Percentiles rank a stretch among this genome's conserved stretches.
Conservation (phyloP, 768 basidiomycete genomes). For the Termitomyces sp. region DNA sequence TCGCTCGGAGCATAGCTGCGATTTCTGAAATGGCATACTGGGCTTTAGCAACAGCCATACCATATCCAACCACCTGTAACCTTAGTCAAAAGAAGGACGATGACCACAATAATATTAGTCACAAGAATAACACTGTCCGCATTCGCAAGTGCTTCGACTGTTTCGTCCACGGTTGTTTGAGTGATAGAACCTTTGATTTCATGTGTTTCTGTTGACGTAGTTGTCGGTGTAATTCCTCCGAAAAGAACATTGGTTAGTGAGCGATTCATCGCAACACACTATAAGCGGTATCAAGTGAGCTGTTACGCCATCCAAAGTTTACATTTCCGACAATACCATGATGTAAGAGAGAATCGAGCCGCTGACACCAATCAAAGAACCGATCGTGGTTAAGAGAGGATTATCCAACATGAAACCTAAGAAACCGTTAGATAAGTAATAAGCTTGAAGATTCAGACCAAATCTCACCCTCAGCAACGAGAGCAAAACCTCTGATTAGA, state of each 20-base stretch:
- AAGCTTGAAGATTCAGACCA: neutral
- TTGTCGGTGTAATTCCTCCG: slow-evolving; percentile 67
- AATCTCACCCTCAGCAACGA: slow-evolving; percentile 75
- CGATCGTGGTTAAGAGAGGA: slow-evolving; percentile 75
- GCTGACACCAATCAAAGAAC: slow-evolving; percentile 84
- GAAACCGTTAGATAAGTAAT: slow-evolving; percentile 2
- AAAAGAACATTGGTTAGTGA: slow-evolving; percentile 83
- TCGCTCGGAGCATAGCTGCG: slow-evolving; percentile 61
- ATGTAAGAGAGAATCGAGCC: slow-evolving; percentile 90
- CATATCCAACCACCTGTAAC: slow-evolving; percentile 72
- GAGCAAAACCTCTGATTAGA: slow-evolving; percentile 60
- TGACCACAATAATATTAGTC: neutral
- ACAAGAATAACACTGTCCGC: slow-evolving; percentile 83
- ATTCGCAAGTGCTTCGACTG: slow-evolving; percentile 70
- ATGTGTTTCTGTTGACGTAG: slow-evolving; percentile 44
- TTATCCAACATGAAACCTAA: slow-evolving; percentile 86
- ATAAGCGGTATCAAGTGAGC: slow-evolving; percentile 4
- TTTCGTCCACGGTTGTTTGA: slow-evolving; percentile 74
- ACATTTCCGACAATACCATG: slow-evolving; percentile 48
- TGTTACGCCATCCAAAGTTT: neutral
- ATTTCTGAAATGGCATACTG: slow-evolving; percentile 80
- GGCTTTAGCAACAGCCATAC: slow-evolving; percentile 90
- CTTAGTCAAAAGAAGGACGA: slow-evolving; percentile 4
- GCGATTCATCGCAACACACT: slow-evolving; percentile 94
- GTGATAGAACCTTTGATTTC: slow-evolving; percentile 84